Percentiles rank a stretch among this genome's conserved stretches.
Evolutionary conservation across 129 eudicot genomes (phyloP).

Genomic region (Chrysanthemum makinoi): DNA sequence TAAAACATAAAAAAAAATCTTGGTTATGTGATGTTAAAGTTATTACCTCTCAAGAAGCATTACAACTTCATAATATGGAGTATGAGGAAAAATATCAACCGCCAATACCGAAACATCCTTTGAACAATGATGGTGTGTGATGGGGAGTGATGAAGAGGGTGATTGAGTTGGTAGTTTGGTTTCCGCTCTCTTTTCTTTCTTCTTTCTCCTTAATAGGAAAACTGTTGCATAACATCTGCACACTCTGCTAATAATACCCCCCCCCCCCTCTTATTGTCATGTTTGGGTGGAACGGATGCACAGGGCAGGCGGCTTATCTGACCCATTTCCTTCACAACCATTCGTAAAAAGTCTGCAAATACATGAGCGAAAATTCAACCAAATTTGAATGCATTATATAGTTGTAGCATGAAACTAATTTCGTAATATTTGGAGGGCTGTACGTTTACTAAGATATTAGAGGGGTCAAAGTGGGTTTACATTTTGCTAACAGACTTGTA

Average conservation of each 20-base stretch:
- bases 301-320: slow-evolving; percentile 62
- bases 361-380: not conserved
- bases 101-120: slow-evolving; percentile 66
- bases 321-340: slow-evolving; percentile 50
- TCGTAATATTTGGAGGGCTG: not conserved
- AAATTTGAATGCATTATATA: not conserved
- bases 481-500: not conserved
- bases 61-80: slow-evolving; percentile 85
- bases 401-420: not conserved
- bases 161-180: slow-evolving; percentile 38
- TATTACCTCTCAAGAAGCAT: slow-evolving; percentile 84
- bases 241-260: slow-evolving; percentile 81
- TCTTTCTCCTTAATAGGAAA: slow-evolving; percentile 76
- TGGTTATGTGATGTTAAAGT: too few species aligned
- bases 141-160: slow-evolving; percentile 34
- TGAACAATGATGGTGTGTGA: slow-evolving; percentile 34
- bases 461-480: too few species aligned
- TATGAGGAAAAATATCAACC: slow-evolving; percentile 90
- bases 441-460: too few species aligned
- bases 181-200: slow-evolving; percentile 42
- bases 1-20: too few species aligned
- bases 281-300: slow-evolving; percentile 91
- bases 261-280: slow-evolving; percentile 66
- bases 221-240: slow-evolving; percentile 83
- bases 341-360: slow-evolving; percentile 76